Evolutionary conservation across 1,284 basidiomycete species (phyloP).

Genomic region (Porogramme epimiltina): DNA sequence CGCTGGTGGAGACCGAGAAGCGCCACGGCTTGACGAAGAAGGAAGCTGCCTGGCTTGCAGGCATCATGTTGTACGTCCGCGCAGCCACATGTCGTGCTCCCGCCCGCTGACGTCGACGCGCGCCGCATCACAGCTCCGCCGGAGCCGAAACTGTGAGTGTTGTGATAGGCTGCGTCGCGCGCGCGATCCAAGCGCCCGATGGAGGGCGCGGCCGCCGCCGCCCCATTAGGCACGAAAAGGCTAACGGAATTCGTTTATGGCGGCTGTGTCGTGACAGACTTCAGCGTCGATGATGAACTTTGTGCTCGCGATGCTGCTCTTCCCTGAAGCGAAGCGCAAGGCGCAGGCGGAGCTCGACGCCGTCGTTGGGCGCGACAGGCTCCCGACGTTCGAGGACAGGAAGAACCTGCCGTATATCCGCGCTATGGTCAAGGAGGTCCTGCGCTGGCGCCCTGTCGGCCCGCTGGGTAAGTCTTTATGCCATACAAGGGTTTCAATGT

Average conservation of each 20-base stretch:
- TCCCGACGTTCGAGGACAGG: constrained; percentile 25
- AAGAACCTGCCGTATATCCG: constrained; percentile 8
- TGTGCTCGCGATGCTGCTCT: neutral
- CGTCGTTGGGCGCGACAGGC: constrained; percentile 35
- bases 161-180: neutral
- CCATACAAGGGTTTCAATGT: too few relatives aligned
- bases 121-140: neutral
- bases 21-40: constrained; percentile 1
- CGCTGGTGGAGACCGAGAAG: neutral
- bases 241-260: too few relatives aligned
- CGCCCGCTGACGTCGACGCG: neutral
- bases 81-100: neutral
- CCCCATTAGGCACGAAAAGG: too few relatives aligned
- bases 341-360: constrained; percentile 39
- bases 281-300: constrained; percentile 3
- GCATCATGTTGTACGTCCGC: constrained; percentile 1
- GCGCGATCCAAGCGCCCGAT: too few relatives aligned
- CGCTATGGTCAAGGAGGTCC: constrained; percentile 16
- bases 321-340: constrained; percentile 10
- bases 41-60: constrained; percentile 3
- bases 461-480: neutral
- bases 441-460: neutral
- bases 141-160: neutral
- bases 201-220: too few relatives aligned
- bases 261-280: neutral